These are phyloP conservation scores for Pseudonitzschia multistriata DNA, from an alignment of 108 stramenopile genomes.

Conservation along the genomic window DNA sequence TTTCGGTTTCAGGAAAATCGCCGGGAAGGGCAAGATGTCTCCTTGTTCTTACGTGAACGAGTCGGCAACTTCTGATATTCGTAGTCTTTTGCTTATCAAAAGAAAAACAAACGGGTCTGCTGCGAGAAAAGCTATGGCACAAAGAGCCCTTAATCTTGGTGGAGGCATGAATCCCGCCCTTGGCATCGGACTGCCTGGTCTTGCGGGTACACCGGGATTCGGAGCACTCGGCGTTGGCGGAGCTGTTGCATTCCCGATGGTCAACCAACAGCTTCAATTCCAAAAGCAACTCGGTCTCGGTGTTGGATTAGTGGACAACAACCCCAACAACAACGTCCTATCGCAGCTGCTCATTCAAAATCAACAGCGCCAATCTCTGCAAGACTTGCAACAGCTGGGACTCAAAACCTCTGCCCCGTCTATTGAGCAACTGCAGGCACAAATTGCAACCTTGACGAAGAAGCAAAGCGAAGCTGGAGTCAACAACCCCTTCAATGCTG, in stretches of 20 bases:
- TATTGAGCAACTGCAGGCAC: constrained; percentile 50
- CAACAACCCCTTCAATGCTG: constrained; percentile 29
- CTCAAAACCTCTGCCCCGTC: constrained; percentile 26
- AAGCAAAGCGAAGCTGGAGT: constrained; percentile 38
- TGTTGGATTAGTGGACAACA: constrained; percentile 18
- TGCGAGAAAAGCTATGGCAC: constrained; percentile 57
- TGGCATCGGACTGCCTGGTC: constrained; percentile 34
- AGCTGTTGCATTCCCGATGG: constrained; percentile 19
- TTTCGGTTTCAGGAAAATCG: constrained; percentile 91
- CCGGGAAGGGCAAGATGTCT: constrained; percentile 91
- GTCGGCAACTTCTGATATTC: constrained; percentile 77
- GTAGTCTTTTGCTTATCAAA: constrained; percentile 83
- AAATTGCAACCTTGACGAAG: constrained; percentile 32
- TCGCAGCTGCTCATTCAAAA: constrained; percentile 40
- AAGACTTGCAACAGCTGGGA: constrained; percentile 30
- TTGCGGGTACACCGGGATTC: constrained; percentile 26
- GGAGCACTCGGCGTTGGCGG: constrained; percentile 15
- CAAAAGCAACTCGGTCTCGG: constrained; percentile 27
- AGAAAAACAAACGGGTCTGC: constrained; percentile 64
- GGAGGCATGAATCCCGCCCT: constrained; percentile 33
- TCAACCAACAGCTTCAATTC: constrained; percentile 33
- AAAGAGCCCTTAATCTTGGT: constrained; percentile 30
- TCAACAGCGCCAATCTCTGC: constrained; percentile 30
- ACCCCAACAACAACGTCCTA: constrained; percentile 20
- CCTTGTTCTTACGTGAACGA: constrained; percentile 92